These are phyloP conservation scores for Wickerhamomyces sp. DNA, from an alignment of 1,139 yeast species.

Conservation along the genomic window DNA sequence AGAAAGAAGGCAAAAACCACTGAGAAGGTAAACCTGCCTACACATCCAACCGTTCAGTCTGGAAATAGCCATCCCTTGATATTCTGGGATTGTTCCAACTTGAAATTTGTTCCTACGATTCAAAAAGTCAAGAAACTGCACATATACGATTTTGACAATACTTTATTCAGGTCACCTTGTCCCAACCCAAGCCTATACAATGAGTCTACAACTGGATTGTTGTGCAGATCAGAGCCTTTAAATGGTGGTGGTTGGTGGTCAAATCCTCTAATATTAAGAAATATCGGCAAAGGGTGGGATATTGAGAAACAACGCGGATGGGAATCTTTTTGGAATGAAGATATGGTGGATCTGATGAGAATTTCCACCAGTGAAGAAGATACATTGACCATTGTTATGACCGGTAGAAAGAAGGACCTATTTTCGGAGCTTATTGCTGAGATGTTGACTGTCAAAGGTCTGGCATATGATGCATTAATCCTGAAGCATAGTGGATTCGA, in stretches of 20 bases:
- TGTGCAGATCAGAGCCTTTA: constrained; percentile 26
- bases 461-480: constrained; percentile 34
- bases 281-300: constrained; percentile 32
- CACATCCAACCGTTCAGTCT: neutral
- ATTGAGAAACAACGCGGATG: constrained; percentile 23
- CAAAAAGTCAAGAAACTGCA: constrained; percentile 28
- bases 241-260: constrained; percentile 45
- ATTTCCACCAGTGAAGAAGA: constrained; percentile 29
- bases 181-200: constrained; percentile 37
- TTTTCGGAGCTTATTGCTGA: constrained; percentile 27
- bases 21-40: neutral
- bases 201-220: constrained; percentile 24
- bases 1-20: neutral
- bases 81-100: constrained; percentile 15
- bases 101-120: constrained; percentile 3
- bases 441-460: constrained; percentile 25
- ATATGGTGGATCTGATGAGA: constrained; percentile 30
- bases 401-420: constrained; percentile 33
- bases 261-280: constrained; percentile 29
- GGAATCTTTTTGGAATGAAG: constrained; percentile 38
- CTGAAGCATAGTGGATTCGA: constrained; percentile 28
- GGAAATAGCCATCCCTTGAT: constrained; percentile 10
- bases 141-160: constrained; percentile 45
- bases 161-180: constrained; percentile 38
- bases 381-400: constrained; percentile 34